Evolutionary conservation across 345 rosid species (phyloP).

Genomic region (Lagerstroemia speciosa): DNA sequence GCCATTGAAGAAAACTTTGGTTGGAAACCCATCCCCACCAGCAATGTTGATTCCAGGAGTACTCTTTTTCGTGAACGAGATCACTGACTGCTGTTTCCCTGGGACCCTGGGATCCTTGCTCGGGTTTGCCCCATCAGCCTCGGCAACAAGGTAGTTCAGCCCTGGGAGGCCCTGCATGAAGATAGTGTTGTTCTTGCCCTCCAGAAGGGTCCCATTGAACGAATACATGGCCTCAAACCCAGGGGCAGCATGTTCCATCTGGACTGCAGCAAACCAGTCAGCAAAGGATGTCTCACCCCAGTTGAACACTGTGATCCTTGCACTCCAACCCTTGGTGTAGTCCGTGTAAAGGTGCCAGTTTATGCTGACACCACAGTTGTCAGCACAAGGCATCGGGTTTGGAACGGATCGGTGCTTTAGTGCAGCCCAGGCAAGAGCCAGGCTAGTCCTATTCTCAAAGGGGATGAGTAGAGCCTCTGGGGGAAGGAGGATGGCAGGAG

Average conservation of each 20-base stretch:
- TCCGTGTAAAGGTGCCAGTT: slow-evolving; percentile 85
- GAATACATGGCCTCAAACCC: slow-evolving; percentile 81
- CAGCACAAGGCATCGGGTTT: slow-evolving; percentile 74
- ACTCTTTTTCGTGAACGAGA: slow-evolving; percentile 70
- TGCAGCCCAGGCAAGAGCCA: slow-evolving; percentile 58
- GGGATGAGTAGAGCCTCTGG: slow-evolving; percentile 75
- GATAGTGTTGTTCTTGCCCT: slow-evolving; percentile 50
- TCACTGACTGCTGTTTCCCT: slow-evolving; percentile 84
- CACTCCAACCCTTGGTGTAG: slow-evolving; percentile 72
- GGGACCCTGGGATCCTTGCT: slow-evolving; percentile 60
- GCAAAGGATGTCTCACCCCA: slow-evolving; percentile 66
- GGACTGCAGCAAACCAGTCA: slow-evolving; percentile 86
- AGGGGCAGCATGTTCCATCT: slow-evolving; percentile 50
- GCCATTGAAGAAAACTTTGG: slow-evolving; percentile 89
- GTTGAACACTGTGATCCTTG: slow-evolving; percentile 82
- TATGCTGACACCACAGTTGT: slow-evolving; percentile 86
- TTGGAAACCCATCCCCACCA: slow-evolving; percentile 77
- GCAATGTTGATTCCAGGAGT: slow-evolving; percentile 64
- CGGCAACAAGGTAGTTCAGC: slow-evolving; percentile 66
- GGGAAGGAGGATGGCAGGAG: slow-evolving; percentile 75
- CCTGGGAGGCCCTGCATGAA: slow-evolving; percentile 79
- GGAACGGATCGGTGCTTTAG: slow-evolving; percentile 53
- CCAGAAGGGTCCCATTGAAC: slow-evolving; percentile 54
- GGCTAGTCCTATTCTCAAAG: slow-evolving; percentile 63
- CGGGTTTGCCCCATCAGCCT: slow-evolving; percentile 53